Percentiles rank a stretch among this genome's conserved stretches.
These are phyloP conservation scores for Sphaerulina populicola DNA, from an alignment of 2,329 filamentous ascomycete species.

Conservation along the genomic window DNA sequence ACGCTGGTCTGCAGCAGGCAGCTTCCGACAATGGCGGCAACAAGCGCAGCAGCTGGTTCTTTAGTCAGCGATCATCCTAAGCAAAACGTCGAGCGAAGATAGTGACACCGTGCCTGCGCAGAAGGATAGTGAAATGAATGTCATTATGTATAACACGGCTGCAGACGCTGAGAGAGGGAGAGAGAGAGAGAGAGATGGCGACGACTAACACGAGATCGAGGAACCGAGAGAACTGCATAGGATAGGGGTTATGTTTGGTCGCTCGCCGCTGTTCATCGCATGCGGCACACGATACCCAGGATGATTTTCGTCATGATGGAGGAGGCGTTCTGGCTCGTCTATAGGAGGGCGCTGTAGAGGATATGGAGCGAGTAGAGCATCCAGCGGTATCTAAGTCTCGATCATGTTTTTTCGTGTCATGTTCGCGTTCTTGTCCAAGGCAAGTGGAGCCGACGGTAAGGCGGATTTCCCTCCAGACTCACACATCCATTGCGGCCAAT, in stretches of 20 bases:
- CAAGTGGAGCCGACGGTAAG: slow-evolving; percentile 3
- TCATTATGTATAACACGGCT: background rate
- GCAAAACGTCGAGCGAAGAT: background rate
- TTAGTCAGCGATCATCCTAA: slow-evolving; percentile 46
- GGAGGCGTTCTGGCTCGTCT: background rate
- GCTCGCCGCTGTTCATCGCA: slow-evolving; percentile 5
- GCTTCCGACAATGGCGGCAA: slow-evolving; percentile 29
- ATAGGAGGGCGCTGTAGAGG: background rate
- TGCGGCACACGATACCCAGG: slow-evolving; percentile 12
- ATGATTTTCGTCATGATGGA: slow-evolving; percentile 6
- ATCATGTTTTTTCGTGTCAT: background rate
- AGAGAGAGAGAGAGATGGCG: background rate
- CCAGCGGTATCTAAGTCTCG: background rate
- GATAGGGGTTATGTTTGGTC: slow-evolving; percentile 6
- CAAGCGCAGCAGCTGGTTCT: slow-evolving; percentile 69
- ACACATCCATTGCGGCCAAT: slow-evolving; percentile 4
- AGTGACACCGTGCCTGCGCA: background rate
- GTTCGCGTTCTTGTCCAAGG: background rate
- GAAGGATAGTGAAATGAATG: background rate
- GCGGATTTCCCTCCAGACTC: slow-evolving; percentile 1
- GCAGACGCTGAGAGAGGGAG: background rate
- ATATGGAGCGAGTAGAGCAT: background rate
- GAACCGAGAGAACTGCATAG: slow-evolving; percentile 2
- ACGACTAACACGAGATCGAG: slow-evolving; percentile 8
- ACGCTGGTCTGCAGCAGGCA: slow-evolving; percentile 36